Evolutionary conservation across 2,329 filamentous ascomycete genomes (phyloP).

Genomic region (Fusarium incarnatum): DNA sequence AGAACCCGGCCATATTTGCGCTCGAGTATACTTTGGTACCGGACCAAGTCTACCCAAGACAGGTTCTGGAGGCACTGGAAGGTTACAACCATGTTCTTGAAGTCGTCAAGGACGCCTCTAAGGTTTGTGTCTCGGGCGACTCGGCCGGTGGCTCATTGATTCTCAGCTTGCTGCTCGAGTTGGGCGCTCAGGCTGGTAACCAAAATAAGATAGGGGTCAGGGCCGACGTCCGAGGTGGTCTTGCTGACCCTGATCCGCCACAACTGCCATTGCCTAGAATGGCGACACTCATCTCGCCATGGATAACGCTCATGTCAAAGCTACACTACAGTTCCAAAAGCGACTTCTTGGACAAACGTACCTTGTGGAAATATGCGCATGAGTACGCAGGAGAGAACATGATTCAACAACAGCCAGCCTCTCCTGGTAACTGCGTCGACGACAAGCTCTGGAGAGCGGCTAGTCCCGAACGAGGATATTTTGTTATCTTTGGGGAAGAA

Average conservation of each 20-base stretch:
- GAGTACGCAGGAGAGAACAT: constrained; percentile 69
- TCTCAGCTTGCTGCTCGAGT: constrained; percentile 76
- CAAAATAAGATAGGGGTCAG: constrained; percentile 36
- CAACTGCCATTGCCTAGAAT: constrained; percentile 57
- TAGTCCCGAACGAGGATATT: constrained; percentile 74
- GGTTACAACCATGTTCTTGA: constrained; percentile 78
- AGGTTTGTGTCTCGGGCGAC: constrained; percentile 79
- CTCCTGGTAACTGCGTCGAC: constrained; percentile 78
- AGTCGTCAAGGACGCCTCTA: constrained; percentile 66
- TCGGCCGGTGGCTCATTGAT: constrained; percentile 82
- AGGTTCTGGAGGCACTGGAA: constrained; percentile 75
- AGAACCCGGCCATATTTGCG: constrained; percentile 82
- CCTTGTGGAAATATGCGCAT: constrained; percentile 75
- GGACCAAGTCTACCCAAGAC: constrained; percentile 77
- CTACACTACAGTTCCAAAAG: constrained; percentile 75
- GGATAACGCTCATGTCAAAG: constrained; percentile 78
- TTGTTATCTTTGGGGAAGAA: constrained; percentile 78
- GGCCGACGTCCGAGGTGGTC: constrained; percentile 17
- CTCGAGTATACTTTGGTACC: constrained; percentile 86
- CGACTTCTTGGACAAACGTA: constrained; percentile 78
- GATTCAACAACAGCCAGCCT: constrained; percentile 57
- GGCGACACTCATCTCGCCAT: constrained; percentile 82
- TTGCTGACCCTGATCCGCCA: constrained; percentile 29
- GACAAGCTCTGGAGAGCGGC: constrained; percentile 73
- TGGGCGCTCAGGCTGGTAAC: constrained; percentile 57